Evolutionary conservation across 108 stramenopile species (phyloP).

Genomic region (Discostella pseudostelligera): DNA sequence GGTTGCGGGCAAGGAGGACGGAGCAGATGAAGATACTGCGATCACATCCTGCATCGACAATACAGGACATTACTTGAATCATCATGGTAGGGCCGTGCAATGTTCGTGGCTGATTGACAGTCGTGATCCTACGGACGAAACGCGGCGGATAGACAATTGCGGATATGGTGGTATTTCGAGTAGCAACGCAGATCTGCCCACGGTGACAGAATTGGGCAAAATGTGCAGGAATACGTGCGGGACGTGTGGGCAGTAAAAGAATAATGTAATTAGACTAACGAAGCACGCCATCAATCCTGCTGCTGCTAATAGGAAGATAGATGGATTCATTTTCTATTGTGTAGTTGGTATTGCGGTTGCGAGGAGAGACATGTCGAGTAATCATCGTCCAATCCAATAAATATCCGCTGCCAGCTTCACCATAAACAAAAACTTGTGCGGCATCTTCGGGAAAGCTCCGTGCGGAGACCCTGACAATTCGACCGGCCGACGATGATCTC

Average conservation of each 20-base stretch:
- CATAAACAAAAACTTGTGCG: too few relatives aligned
- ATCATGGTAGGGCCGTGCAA: constrained; percentile 12
- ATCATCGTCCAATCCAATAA: too few relatives aligned
- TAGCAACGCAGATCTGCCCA: neutral
- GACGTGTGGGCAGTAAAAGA: constrained; percentile 11
- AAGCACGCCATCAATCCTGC: too few relatives aligned
- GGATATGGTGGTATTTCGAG: constrained; percentile 4
- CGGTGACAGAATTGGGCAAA: constrained; percentile 33
- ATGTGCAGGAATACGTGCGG: constrained; percentile 44
- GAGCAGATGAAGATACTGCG: neutral
- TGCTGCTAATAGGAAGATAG: too few relatives aligned
- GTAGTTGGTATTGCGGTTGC: too few relatives aligned
- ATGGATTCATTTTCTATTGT: too few relatives aligned
- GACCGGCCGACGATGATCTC: too few relatives aligned
- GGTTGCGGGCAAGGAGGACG: neutral
- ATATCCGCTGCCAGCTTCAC: too few relatives aligned
- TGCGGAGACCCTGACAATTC: too few relatives aligned
- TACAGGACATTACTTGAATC: constrained; percentile 38
- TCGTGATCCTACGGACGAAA: constrained; percentile 17
- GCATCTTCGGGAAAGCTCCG: too few relatives aligned
- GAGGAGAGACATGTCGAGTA: too few relatives aligned
- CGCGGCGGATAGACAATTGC: constrained; percentile 31
- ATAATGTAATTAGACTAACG: neutral
- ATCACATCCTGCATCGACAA: constrained; percentile 21
- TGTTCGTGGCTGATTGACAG: constrained; percentile 33